These are phyloP conservation scores for Flagelloscypha sp. DNA, from an alignment of 768 basidiomycete species.

Conservation along the genomic window DNA sequence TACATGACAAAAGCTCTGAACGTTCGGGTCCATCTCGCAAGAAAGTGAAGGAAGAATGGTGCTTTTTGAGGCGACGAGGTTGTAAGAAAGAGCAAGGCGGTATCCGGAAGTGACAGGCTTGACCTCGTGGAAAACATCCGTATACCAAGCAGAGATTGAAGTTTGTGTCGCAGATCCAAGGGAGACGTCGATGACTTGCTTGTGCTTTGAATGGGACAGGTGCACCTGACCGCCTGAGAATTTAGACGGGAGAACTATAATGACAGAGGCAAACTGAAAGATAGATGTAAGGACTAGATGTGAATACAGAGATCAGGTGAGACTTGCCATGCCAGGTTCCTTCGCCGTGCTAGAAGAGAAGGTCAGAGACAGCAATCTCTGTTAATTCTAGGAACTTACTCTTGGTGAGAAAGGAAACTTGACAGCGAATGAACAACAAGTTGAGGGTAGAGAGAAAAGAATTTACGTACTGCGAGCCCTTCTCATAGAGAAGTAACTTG, in stretches of 20 bases:
- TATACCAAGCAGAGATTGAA: constrained; percentile 42
- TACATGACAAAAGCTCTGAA: constrained; percentile 20
- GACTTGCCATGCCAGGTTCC: constrained; percentile 34
- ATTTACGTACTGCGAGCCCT: constrained; percentile 37
- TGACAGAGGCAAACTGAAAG: constrained; percentile 46
- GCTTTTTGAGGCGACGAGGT: constrained; percentile 35
- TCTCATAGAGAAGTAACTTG: constrained; percentile 41
- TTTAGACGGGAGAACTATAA: constrained; percentile 37
- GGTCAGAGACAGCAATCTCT: neutral
- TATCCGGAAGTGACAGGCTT: constrained; percentile 41
- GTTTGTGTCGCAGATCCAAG: constrained; percentile 23
- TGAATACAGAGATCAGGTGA: too few relatives aligned
- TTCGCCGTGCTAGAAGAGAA: constrained; percentile 32
- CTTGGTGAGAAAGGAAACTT: constrained; percentile 39
- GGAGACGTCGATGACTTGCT: constrained; percentile 28
- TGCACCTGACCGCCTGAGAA: constrained; percentile 40
- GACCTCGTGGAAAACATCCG: constrained; percentile 43
- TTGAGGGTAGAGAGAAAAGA: neutral
- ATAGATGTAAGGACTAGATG: too few relatives aligned
- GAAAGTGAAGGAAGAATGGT: constrained; percentile 19
- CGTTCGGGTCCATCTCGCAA: constrained; percentile 16
- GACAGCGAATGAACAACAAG: constrained; percentile 3
- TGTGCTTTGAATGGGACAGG: constrained; percentile 28
- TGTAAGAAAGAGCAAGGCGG: constrained; percentile 42
- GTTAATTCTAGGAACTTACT: constrained; percentile 22